Conservation (phyloP, 176 grass and related monocot species). For the Bolboschoenus planiculmis region DNA sequence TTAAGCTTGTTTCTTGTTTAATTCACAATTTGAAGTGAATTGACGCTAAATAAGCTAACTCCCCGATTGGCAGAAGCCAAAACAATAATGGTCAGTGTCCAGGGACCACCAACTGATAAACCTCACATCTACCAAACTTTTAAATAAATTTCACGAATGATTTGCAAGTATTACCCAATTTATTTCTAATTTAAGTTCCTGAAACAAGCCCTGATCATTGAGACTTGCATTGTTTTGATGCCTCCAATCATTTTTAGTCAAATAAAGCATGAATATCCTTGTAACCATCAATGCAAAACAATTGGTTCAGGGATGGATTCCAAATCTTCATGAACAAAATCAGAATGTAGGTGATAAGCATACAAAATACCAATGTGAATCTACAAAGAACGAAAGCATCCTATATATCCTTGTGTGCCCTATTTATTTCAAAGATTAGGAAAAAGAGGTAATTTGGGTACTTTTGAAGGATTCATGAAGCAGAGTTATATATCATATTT, state of each 20-base stretch:
- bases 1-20: neutral
- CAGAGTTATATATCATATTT: neutral
- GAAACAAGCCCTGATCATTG: neutral
- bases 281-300: neutral
- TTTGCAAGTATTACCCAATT: neutral
- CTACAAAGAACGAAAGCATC: neutral
- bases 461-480: neutral
- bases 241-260: neutral
- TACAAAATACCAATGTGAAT: neutral
- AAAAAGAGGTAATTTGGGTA: neutral
- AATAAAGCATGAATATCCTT: neutral
- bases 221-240: neutral
- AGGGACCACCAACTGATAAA: neutral
- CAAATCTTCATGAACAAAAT: neutral
- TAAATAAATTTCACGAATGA: neutral
- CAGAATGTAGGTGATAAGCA: neutral
- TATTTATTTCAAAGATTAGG: neutral
- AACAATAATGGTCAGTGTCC: neutral
- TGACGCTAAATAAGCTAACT: neutral
- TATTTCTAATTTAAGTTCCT: neutral
- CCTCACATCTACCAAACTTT: neutral
- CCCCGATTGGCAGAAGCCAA: neutral
- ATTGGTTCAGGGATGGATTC: neutral
- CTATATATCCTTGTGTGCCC: neutral
- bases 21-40: constrained; percentile 12